Evolutionary conservation across 2,329 filamentous ascomycete species (phyloP), one percentile per base, ranked within the genome.

Genomic region (Hymenotorrendiella dingleyae): DNA sequence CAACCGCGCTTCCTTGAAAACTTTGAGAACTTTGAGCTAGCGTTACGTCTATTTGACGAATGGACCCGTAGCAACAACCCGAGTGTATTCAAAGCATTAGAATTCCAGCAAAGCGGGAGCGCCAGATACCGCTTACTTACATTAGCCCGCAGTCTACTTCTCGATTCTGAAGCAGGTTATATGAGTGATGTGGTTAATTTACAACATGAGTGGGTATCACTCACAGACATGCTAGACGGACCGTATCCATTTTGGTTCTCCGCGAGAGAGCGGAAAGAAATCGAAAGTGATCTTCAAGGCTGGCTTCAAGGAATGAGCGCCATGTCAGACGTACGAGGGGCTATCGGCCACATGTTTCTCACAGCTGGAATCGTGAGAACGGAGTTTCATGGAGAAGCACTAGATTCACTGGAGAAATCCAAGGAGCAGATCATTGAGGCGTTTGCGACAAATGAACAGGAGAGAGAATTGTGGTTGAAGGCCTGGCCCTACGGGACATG

Each of bases 21-120:
- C 43, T 56, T 61, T 17, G 21, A 47, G 54, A 14, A 60, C 60
- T 34, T 67, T 64, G 55, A 68, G 4, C 46, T 48, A 41, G 39
- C 43, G 20, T 43, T 51, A 9, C 45, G 34, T 30, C 22, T 29
- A n/a, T 37, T 51, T n/a, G 46, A 51, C 19, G 46, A 42, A 12
- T 42, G 30, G 3, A 23, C 42, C 4, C 21, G 46, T 28, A 36
- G 34, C 2, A 33, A 46, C 21, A 51, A 41, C 23, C 42, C 45
- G 21, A 38, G 29, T 26, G 39, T 47, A 10, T 42, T 41, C 32
- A 24, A 42, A 26, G 45, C 45, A n/a, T 34, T 50, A 11, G 45
- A 43, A 22, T 46, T 50, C 28, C 48, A 50, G 28, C 48, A 48
- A 40, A 50, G 45, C 14, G 27, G 24, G 4, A 45, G 36, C 22